Conservation (phyloP, 164 flowering plant genomes). For the Euptelea pleiosperma region DNA sequence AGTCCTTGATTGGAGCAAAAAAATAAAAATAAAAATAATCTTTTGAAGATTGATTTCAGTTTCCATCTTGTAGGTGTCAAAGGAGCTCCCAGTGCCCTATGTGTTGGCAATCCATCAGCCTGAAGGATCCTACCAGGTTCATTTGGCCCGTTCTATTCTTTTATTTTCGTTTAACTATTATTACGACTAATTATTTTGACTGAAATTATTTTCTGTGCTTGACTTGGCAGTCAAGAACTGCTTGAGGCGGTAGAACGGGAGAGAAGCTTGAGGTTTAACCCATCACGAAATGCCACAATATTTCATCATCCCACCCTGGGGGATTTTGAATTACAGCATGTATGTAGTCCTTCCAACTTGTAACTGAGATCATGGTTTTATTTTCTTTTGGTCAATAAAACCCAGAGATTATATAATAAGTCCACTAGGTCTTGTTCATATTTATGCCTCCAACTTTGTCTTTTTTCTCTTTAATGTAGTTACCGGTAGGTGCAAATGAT, state of each 20-base stretch:
- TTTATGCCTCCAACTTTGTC: neutral
- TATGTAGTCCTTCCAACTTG: constrained; percentile 24
- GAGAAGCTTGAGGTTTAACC: constrained; percentile 54
- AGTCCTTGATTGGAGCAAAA: neutral
- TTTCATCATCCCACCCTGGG: constrained; percentile 85
- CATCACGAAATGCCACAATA: constrained; percentile 55
- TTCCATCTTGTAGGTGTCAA: constrained; percentile 58
- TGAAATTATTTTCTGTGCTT: constrained; percentile 11
- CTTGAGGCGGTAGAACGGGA: constrained; percentile 77
- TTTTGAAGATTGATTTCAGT: neutral
- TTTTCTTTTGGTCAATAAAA: too few relatives aligned
- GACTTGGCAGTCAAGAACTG: constrained; percentile 65
- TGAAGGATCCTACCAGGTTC: constrained; percentile 81
- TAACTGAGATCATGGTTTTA: neutral
- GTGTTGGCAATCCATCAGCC: constrained; percentile 81
- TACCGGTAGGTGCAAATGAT: constrained; percentile 63
- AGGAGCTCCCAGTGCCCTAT: constrained; percentile 90
- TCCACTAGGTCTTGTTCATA: too few relatives aligned
- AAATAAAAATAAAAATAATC: too few relatives aligned
- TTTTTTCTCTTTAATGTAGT: constrained; percentile 56
- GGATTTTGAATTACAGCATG: constrained; percentile 77
- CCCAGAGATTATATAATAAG: too few relatives aligned
- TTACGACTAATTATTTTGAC: neutral
- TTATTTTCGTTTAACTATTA: neutral
- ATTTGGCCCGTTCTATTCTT: constrained; percentile 1